Conservation (phyloP, 2,329 filamentous ascomycete species). For the Microsporum audouinii region DNA sequence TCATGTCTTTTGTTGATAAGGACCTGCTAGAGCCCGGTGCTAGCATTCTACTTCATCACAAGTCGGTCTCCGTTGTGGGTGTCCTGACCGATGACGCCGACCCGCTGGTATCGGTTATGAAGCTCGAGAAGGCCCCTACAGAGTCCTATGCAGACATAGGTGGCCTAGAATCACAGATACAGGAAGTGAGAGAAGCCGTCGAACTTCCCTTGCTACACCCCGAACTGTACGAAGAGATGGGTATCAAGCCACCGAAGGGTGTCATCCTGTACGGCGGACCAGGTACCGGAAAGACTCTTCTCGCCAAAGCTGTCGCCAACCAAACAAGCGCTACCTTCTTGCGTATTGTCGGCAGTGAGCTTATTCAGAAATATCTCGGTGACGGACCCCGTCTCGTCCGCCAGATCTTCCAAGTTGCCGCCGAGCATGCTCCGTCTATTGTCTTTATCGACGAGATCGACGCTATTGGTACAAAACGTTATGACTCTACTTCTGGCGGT, state of each 20-base stretch:
- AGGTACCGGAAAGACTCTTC: slow-evolving; percentile 88
- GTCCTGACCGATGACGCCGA: slow-evolving; percentile 94
- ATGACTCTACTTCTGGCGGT: slow-evolving; percentile 92
- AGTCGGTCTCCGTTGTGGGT: slow-evolving; percentile 94
- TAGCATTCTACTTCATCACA: slow-evolving; percentile 90
- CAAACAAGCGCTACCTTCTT: slow-evolving; percentile 98
- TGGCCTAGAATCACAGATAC: slow-evolving; percentile 87
- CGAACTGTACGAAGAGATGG: slow-evolving; percentile 98
- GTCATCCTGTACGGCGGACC: slow-evolving; percentile 97
- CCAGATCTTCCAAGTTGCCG: slow-evolving; percentile 81
- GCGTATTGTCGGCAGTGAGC: slow-evolving; percentile 88
- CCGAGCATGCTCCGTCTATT: slow-evolving; percentile 90
- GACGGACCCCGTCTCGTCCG: slow-evolving; percentile 89
- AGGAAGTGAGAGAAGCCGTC: slow-evolving; percentile 94
- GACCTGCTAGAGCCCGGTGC: slow-evolving; percentile 92
- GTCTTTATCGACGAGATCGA: slow-evolving; percentile 99
- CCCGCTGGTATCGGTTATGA: slow-evolving; percentile 95
- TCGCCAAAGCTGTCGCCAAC: slow-evolving; percentile 95
- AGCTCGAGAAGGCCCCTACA: slow-evolving; percentile 95
- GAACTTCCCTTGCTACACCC: slow-evolving; percentile 90
- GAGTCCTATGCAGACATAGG: slow-evolving; percentile 98
- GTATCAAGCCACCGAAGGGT: slow-evolving; percentile 98
- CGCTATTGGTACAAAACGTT: slow-evolving; percentile 96
- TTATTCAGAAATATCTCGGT: slow-evolving; percentile 98
- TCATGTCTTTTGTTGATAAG: slow-evolving; percentile 99